Percentiles rank a stretch among this genome's conserved stretches.
These are phyloP conservation scores for Diaporthe ilicicola DNA, from an alignment of 2,329 filamentous ascomycete species.

Conservation along the genomic window DNA sequence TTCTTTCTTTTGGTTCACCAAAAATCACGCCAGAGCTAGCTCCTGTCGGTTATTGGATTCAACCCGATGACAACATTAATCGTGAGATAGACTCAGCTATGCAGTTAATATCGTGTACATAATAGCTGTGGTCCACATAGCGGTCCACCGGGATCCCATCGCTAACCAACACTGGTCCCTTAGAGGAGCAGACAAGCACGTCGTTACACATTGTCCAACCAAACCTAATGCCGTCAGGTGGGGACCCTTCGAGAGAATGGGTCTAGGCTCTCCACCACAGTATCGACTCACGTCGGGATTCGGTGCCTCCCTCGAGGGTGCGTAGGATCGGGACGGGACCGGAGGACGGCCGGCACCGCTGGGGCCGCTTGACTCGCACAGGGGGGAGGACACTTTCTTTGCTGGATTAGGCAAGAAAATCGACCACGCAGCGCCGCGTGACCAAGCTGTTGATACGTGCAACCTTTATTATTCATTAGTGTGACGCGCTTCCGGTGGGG, in stretches of 20 bases:
- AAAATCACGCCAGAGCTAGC: not conserved
- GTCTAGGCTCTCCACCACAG: not conserved
- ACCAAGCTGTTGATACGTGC: not conserved
- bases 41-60: not conserved
- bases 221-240: not conserved
- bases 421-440: not conserved
- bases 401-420: conserved; percentile 5
- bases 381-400: not conserved
- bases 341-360: not conserved
- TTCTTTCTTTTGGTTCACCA: no score
- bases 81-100: not conserved
- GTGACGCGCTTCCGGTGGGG: not conserved
- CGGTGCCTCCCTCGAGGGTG: no score
- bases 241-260: not conserved
- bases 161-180: not conserved
- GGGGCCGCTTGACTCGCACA: conserved; percentile 14
- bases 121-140: not conserved
- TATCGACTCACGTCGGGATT: not conserved
- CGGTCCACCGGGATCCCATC: not conserved
- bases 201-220: not conserved
- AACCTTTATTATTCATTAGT: not conserved
- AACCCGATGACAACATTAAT: not conserved
- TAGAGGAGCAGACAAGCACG: not conserved
- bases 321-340: not conserved
- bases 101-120: not conserved